Base-by-base conservation (phyloP, 306 rosid species). In the Clitoria ternatea region DNA sequence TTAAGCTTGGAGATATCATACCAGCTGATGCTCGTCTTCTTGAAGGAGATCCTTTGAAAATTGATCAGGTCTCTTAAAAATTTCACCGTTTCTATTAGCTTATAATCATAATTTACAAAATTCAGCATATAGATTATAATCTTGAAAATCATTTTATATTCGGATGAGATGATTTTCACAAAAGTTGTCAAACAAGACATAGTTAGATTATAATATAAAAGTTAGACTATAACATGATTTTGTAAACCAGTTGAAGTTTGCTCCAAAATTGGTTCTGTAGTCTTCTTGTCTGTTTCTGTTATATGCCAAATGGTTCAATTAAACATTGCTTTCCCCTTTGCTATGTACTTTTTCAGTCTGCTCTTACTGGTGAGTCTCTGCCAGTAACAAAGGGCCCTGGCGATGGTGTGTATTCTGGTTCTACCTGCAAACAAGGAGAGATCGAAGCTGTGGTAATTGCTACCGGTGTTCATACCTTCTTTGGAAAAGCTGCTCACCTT, bases 391-490 rank as follows among this genome's bases (percentile, higher is more conserved):
- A 91, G 80, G 96, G 97, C 69, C 93, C 97, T 0, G 96, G 97
- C 2, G 97, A 91, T 55, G 97, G 97, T 36, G 89, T 91, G 22
- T 91, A 91, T 53, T 91, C 97, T 54, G 97, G 97, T 77, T 91
- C 97, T 18, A 91, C 97, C 69, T 91, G 97, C 79, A 91, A 91
- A 45, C 97, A 91, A 74, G 97, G 97, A 75, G 97, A 91, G 85
- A 78, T 91, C 65, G 97, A 91, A 73, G 97, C 97, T 15, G 89
- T 91, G 68, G 96, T 89, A 73, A 91, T 91, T 67, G 97, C 93
- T 43, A 91, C 97, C 0, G 97, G 97, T 3, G 97, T 91, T n/a
- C 97, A 91, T 65, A 89, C 97, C 44, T 91, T 91, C 81, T 91
- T 91, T 53, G 97, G 97, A 17, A 91, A 89, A 73, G 97, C 97